phyloP scores from a whole-genome alignment of 1,139 yeast species.

The Kluyveromyces marxianus region DNA sequence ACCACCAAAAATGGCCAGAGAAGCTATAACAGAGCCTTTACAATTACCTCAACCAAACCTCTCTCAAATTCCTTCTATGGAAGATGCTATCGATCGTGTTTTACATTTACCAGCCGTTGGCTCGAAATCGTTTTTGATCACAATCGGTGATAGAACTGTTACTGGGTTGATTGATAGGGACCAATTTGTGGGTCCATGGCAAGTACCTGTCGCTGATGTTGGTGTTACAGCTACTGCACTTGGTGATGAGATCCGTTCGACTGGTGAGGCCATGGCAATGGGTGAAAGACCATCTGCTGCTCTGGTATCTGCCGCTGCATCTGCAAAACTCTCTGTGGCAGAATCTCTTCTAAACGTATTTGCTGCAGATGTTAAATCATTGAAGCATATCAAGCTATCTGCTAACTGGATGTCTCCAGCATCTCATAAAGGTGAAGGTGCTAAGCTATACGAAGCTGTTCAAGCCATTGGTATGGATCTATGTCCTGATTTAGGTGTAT shows the following conservation, averaged over 20 bases:
- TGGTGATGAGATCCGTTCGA: slow-evolving; percentile 52
- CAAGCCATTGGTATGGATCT: slow-evolving; percentile 92
- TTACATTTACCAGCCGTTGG: slow-evolving; percentile 91
- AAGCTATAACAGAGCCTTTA: slow-evolving; percentile 59
- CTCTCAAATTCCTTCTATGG: slow-evolving; percentile 34
- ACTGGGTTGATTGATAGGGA: slow-evolving; percentile 97
- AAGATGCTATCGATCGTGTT: slow-evolving; percentile 76
- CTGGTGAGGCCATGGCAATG: slow-evolving; percentile 97
- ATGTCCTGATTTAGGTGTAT: slow-evolving; percentile 85
- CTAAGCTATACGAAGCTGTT: slow-evolving; percentile 92
- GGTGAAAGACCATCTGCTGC: slow-evolving; percentile 96
- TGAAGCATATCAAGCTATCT: slow-evolving; percentile 74
- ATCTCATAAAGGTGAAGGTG: slow-evolving; percentile 90
- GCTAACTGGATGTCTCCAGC: slow-evolving; percentile 99
- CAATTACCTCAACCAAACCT: slow-evolving; percentile 45
- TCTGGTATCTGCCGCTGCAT: slow-evolving; percentile 82
- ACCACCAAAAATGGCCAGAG: slow-evolving; percentile 89
- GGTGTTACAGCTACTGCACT: slow-evolving; percentile 92
- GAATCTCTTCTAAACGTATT: slow-evolving; percentile 83
- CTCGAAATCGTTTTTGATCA: slow-evolving; percentile 87
- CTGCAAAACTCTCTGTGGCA: slow-evolving; percentile 96
- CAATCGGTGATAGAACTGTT: slow-evolving; percentile 95
- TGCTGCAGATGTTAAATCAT: slow-evolving; percentile 80
- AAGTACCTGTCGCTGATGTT: slow-evolving; percentile 98
- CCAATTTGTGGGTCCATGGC: slow-evolving; percentile 99